These are phyloP conservation scores for Odontarrhena argentea DNA, from an alignment of 345 rosid species.

Conservation along the genomic window DNA sequence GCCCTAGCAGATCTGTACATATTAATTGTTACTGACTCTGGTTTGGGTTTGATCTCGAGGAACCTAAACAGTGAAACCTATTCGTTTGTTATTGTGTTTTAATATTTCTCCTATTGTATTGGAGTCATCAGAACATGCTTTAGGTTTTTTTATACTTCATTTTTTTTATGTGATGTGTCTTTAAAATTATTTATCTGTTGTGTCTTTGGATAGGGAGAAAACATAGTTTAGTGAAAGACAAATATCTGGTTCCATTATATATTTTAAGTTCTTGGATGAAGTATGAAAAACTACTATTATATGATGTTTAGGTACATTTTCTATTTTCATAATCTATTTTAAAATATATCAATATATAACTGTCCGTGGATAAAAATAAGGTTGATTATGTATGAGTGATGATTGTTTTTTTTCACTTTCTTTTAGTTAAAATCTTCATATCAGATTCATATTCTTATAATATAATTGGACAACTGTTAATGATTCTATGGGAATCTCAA, in stretches of 20 bases:
- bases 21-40: background rate
- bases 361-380: slow-evolving; percentile 31
- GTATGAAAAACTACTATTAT: slow-evolving; percentile 5
- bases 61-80: background rate
- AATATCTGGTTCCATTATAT: slow-evolving; percentile 6
- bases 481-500: slow-evolving; percentile 35
- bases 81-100: slow-evolving; percentile 15
- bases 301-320: background rate
- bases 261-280: slow-evolving; percentile 21
- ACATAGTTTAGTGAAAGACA: slow-evolving; percentile 9
- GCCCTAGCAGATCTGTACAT: slow-evolving; percentile 20
- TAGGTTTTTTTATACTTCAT: slow-evolving; percentile 15
- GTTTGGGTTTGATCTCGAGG: slow-evolving; percentile 25
- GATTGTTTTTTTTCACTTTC: background rate
- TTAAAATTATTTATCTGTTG: background rate
- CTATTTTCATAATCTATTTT: slow-evolving; percentile 11
- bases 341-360: slow-evolving; percentile 1
- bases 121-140: slow-evolving; percentile 13
- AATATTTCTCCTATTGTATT: slow-evolving; percentile 1
- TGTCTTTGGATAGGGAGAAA: slow-evolving; percentile 24
- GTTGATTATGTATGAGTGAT: slow-evolving; percentile 16
- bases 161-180: slow-evolving; percentile 14
- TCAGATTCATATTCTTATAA: slow-evolving; percentile 26
- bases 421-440: slow-evolving; percentile 8
- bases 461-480: slow-evolving; percentile 14